Base-by-base conservation (phyloP, 78 protist species). In the Dictyostelium purpureum region DNA sequence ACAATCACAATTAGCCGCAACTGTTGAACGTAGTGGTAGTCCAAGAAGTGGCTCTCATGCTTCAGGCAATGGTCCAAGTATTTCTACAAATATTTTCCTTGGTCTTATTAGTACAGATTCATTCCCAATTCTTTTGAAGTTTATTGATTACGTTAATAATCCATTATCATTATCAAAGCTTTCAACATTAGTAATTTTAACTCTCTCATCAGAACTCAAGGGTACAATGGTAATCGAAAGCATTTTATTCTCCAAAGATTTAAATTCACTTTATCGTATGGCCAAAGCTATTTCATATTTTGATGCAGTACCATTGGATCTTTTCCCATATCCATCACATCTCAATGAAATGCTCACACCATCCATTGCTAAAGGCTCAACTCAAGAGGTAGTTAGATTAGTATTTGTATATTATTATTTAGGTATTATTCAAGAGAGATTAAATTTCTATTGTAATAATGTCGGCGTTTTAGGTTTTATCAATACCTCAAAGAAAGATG, bases 361-460 rank as follows among this genome's bases (percentile, higher is more conserved):
- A 28, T 14, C 52, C 6, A 73, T 85, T 42, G 61, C 40, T 5
- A 66, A 85, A 57, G 92, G 92, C 3, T 40, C 82, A 10, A 66
- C 78, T 12, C 78, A 43, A 33, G 92, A 85, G n/a, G 92, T 85
- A 12, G 77, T 85, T 21, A 31, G 78, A 24, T 61, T 74, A 37
- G 92, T 85, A 19, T 85, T 85, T 40, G 77, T 85, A 56, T 85
- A 85, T 40, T 85, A 85, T 59, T 85, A 85, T 85, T 45, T 85
- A 19, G 54, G 66, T 31, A 73, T 85, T 11, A 85, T 85, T 59
- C 82, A 74, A 38, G 92, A 85, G 9, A 42, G 92, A 42, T 67
- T 85, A 7, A 79, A 45, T 56, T 69, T 51, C 69, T 73, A 59
- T 31, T 56, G 63, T 38, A 52, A 59, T 21, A 73, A 85, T 49